Evolutionary conservation across 2,329 filamentous ascomycete genomes (phyloP), one percentile per base, ranked within the genome.

Genomic region (Aureobasidium sp.): DNA sequence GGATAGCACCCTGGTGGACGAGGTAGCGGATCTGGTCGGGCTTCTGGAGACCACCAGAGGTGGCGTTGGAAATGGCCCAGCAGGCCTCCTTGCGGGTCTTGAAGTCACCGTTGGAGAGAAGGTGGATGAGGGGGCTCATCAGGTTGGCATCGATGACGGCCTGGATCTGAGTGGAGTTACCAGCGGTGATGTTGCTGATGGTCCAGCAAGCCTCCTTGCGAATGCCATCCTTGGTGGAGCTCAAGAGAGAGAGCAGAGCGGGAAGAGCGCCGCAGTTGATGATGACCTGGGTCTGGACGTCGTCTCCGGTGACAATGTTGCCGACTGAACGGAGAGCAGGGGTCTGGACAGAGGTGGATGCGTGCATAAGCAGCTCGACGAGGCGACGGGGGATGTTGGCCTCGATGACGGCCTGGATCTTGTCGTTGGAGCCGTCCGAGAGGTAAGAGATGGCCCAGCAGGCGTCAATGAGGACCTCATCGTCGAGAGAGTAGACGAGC

Each of bases 191-290:
- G 83, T 99, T 99, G 74, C 92, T 97, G 70, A 99, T 99, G 56
- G 94, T 99, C 94, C 94, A 99, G 86, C 94, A 99, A 31, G 94
- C 94, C 78, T 99, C 94, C 83, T 99, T 99, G 68, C 94, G 91
- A 68, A 99, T 99, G 29, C 94, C 94, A 72, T 99, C 94, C 84
- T 99, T 99, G 72, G 90, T 94, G 39, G 93, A 97, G 82, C 92
- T 93, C 66, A 99, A 81, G 20, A 99, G 87, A 39, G 92, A 94
- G 57, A 97, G 81, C n/a, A 99, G 84, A 67, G 92, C 95, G 45
- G 92, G 87, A 51, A 99, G 84, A 68, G 94, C 88, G 64, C 94
- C 93, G 70, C 92, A 96, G 84, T 99, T 99, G 78, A 99, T 99
- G 76, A 99, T 97, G 68, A 99, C 91, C 77, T 99, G 94, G 27